Percentiles rank a stretch among this genome's conserved stretches.
These are phyloP conservation scores for Penicillium silybi DNA, from an alignment of 495 filamentous ascomycete genomes.

Conservation along the genomic window DNA sequence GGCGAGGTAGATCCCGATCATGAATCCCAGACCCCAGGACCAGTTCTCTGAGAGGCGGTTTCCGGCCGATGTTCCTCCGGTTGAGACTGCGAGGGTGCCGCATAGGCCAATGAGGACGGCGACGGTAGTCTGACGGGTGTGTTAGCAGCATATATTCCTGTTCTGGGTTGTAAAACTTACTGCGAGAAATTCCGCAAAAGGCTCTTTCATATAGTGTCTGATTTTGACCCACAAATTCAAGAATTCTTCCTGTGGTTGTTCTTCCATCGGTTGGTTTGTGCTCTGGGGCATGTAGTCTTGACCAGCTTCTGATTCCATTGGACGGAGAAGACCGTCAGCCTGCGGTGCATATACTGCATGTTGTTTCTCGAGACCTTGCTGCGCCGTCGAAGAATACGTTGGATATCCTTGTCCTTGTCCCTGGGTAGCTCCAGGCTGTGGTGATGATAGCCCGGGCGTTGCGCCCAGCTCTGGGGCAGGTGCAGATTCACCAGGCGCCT, in stretches of 20 bases:
- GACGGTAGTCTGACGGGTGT: conserved; percentile 9
- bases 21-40: conserved; percentile 18
- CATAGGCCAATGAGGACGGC: conserved; percentile 12
- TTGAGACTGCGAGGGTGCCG: conserved; percentile 12
- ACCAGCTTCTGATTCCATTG: conserved; percentile 7
- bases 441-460: conserved; percentile 1
- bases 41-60: conserved; percentile 7
- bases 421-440: background rate
- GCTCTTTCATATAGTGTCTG: conserved; percentile 11
- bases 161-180: background rate
- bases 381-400: conserved; percentile 9
- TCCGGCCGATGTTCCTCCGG: conserved; percentile 6
- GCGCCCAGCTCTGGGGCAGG: conserved; percentile 8
- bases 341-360: conserved; percentile 11
- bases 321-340: conserved; percentile 10
- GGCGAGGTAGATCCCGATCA: conserved; percentile 15
- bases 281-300: background rate
- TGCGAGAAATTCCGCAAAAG: conserved; percentile 18
- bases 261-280: background rate
- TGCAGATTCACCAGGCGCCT: conserved; percentile 1
- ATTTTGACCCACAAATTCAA: conserved; percentile 15
- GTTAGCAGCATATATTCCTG: background rate
- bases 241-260: conserved; percentile 9
- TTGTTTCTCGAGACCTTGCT: conserved; percentile 1
- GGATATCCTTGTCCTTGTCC: background rate